Evolutionary conservation across 805 yeast genomes (phyloP).

Genomic region (Metschnikowia henanensis): DNA sequence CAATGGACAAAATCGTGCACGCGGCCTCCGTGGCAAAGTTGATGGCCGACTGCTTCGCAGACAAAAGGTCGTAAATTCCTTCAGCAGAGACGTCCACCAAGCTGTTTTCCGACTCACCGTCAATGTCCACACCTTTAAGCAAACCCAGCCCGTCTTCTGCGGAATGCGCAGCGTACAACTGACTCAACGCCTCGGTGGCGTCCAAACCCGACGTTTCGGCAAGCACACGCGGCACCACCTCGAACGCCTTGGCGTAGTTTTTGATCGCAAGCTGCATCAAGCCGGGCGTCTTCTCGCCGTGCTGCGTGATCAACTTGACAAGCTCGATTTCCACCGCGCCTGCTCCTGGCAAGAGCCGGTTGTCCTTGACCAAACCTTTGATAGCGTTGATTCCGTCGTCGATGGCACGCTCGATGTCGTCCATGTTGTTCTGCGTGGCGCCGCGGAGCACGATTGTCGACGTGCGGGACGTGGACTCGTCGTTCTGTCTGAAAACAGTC

Average conservation of each 20-base stretch:
- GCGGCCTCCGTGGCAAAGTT: slow-evolving; percentile 96
- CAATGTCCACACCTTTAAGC: slow-evolving; percentile 83
- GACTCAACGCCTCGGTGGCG: slow-evolving; percentile 84
- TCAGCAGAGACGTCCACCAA: slow-evolving; percentile 66
- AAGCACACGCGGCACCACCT: slow-evolving; percentile 86
- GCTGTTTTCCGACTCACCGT: slow-evolving; percentile 56
- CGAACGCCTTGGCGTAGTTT: slow-evolving; percentile 92
- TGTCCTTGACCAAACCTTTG: slow-evolving; percentile 83
- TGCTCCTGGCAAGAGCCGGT: slow-evolving; percentile 86
- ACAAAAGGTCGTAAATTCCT: slow-evolving; percentile 75
- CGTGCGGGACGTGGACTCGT: slow-evolving; percentile 62
- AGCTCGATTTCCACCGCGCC: slow-evolving; percentile 93
- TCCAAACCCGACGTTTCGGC: slow-evolving; percentile 96
- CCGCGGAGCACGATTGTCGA: slow-evolving; percentile 94
- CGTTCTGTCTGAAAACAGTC: slow-evolving; percentile 83
- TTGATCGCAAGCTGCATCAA: slow-evolving; percentile 90
- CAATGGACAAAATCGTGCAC: slow-evolving; percentile 80
- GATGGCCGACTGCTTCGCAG: slow-evolving; percentile 84
- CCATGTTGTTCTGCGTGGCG: slow-evolving; percentile 91
- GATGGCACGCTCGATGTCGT: slow-evolving; percentile 94
- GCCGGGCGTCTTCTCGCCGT: slow-evolving; percentile 95
- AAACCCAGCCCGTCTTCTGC: slow-evolving; percentile 36
- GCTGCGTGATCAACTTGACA: slow-evolving; percentile 72
- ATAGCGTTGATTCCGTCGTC: slow-evolving; percentile 95
- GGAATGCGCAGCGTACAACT: slow-evolving; percentile 85